Evolutionary conservation across 2,329 filamentous ascomycete genomes (phyloP).

Genomic region (Hymenoscyphus albidus): DNA sequence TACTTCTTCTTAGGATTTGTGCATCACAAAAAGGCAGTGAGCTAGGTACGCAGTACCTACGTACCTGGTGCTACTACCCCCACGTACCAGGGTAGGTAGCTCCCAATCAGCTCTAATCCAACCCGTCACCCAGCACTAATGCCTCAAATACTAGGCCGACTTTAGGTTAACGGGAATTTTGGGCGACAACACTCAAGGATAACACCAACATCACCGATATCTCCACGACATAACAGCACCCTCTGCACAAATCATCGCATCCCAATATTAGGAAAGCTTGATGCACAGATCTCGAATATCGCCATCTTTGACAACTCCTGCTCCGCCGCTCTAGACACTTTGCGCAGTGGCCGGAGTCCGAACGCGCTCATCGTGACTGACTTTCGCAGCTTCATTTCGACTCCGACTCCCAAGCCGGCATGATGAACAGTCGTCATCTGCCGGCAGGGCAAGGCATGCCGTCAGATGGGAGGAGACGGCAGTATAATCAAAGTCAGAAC

Average conservation of each 20-base stretch:
- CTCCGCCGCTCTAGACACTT: neutral
- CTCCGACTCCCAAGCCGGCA: conserved; percentile 60
- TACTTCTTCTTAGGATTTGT: too few relatives aligned
- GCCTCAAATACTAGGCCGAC: too few relatives aligned
- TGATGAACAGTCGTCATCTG: conserved; percentile 75
- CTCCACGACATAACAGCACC: neutral
- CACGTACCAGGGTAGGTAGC: too few relatives aligned
- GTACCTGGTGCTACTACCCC: too few relatives aligned
- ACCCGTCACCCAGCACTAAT: too few relatives aligned
- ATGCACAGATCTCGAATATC: neutral
- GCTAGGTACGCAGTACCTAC: too few relatives aligned
- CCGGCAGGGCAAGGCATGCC: conserved; percentile 64
- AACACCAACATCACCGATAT: neutral
- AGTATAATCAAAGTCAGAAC: conserved; percentile 33
- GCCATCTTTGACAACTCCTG: neutral
- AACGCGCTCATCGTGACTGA: conserved; percentile 26
- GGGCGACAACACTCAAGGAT: conserved; percentile 1
- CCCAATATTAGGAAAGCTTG: neutral
- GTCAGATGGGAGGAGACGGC: conserved; percentile 33
- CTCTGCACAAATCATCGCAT: neutral
- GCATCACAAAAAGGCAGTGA: too few relatives aligned
- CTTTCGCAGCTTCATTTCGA: conserved; percentile 13
- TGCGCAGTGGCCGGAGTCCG: conserved; percentile 14
- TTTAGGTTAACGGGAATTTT: neutral
- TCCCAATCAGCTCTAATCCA: too few relatives aligned